phyloP scores from a whole-genome alignment of 2,329 filamentous ascomycete genomes.

The Triangularia verruculosa region DNA sequence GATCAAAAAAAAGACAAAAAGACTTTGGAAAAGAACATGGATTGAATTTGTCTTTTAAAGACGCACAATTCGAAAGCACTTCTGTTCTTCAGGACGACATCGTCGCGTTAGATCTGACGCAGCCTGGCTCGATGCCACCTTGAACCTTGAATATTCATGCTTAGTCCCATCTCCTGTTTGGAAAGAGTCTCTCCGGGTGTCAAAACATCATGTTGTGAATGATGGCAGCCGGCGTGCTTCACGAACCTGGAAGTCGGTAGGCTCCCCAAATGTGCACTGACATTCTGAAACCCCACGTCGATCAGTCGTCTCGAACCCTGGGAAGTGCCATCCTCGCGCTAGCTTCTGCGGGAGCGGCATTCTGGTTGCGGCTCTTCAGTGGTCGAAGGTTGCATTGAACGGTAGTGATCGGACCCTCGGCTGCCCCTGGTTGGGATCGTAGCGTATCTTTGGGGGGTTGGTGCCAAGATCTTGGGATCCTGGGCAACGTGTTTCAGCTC shows the following conservation, averaged over 20 bases:
- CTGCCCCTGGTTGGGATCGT: neutral
- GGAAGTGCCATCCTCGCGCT: neutral
- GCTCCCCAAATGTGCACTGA: neutral
- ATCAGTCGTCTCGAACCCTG: constrained; percentile 3
- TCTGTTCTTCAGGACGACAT: neutral
- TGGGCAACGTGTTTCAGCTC: neutral
- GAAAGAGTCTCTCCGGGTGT: neutral
- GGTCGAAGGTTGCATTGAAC: neutral
- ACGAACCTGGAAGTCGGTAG: neutral
- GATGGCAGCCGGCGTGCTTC: neutral
- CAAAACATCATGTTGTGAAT: neutral
- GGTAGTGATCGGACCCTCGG: neutral
- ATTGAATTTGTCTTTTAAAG: neutral
- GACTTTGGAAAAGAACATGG: neutral
- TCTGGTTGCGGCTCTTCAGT: neutral
- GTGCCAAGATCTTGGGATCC: neutral
- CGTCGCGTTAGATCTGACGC: neutral
- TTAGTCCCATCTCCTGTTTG: neutral
- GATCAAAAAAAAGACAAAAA: neutral
- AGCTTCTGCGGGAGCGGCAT: neutral
- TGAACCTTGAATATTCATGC: neutral
- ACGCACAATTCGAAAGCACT: neutral
- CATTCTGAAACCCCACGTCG: neutral
- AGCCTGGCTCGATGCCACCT: neutral
- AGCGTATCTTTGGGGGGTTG: neutral